Evolutionary conservation across 345 rosid genomes (phyloP).

Genomic region (Cardamine resedifolia): DNA sequence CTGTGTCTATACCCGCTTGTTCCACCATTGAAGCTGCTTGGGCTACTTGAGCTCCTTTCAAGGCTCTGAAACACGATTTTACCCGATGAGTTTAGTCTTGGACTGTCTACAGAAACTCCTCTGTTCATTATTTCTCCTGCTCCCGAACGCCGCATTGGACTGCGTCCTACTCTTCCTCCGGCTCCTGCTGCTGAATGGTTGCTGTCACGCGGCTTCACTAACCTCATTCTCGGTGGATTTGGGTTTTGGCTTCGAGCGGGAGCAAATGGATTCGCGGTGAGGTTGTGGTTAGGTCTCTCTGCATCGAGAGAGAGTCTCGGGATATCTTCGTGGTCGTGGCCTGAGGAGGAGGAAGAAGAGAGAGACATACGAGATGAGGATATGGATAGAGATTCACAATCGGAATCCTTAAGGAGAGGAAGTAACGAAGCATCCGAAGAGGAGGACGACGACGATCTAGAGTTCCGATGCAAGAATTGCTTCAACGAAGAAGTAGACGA

Average conservation of each 20-base stretch:
- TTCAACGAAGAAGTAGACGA: slow-evolving; percentile 54
- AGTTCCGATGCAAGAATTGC: slow-evolving; percentile 64
- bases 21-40: slow-evolving; percentile 95
- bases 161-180: slow-evolving; percentile 48
- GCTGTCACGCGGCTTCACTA: slow-evolving; percentile 54
- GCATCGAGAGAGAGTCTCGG: slow-evolving; percentile 82
- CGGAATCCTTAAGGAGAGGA: slow-evolving; percentile 71
- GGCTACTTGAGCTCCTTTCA: slow-evolving; percentile 95
- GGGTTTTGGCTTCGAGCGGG: slow-evolving; percentile 43
- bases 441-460: slow-evolving; percentile 48
- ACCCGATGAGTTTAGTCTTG: slow-evolving; percentile 91
- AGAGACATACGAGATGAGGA: slow-evolving; percentile 81
- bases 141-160: slow-evolving; percentile 50
- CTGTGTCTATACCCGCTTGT: slow-evolving; percentile 65
- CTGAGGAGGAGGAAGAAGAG: slow-evolving; percentile 83
- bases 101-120: slow-evolving; percentile 86
- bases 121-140: slow-evolving; percentile 45
- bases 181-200: slow-evolving; percentile 8
- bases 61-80: slow-evolving; percentile 85
- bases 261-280: slow-evolving; percentile 63
- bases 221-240: slow-evolving; percentile 64
- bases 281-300: slow-evolving; percentile 50
- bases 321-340: slow-evolving; percentile 83
- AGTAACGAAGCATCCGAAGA: slow-evolving; percentile 44
- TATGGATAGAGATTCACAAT: slow-evolving; percentile 63